These are phyloP conservation scores for Yarrowia yakushimensis DNA, from an alignment of 805 yeast species.

Conservation along the genomic window DNA sequence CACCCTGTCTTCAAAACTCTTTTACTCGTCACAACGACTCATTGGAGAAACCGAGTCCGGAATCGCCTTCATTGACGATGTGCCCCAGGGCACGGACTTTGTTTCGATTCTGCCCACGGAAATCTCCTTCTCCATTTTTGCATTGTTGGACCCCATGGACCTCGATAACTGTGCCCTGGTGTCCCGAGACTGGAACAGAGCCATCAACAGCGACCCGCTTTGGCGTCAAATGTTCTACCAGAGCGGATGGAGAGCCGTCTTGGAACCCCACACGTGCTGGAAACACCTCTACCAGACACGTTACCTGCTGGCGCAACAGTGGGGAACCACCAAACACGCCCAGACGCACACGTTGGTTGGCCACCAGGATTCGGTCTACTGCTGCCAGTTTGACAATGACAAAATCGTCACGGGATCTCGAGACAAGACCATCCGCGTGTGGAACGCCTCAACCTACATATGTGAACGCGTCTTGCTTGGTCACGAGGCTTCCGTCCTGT, in stretches of 20 bases:
- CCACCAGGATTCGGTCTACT: slow-evolving; percentile 79
- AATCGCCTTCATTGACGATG: slow-evolving; percentile 29
- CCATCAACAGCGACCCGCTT: slow-evolving; percentile 26
- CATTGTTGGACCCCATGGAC: slow-evolving; percentile 28
- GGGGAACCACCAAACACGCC: slow-evolving; percentile 33
- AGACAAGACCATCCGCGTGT: slow-evolving; percentile 38
- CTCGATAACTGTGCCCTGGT: slow-evolving; percentile 30
- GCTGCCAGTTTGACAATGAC: slow-evolving; percentile 70
- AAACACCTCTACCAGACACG: slow-evolving; percentile 32
- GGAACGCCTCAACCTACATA: slow-evolving; percentile 34
- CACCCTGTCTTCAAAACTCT: slow-evolving; percentile 8
- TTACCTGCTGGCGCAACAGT: slow-evolving; percentile 30
- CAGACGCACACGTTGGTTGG: slow-evolving; percentile 43
- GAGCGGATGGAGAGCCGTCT: slow-evolving; percentile 28
- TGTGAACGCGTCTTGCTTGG: slow-evolving; percentile 28
- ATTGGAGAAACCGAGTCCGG: slow-evolving; percentile 31
- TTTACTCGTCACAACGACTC: slow-evolving; percentile 6
- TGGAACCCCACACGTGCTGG: slow-evolving; percentile 32
- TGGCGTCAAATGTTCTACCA: slow-evolving; percentile 31
- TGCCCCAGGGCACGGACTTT: slow-evolving; percentile 26
- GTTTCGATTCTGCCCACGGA: slow-evolving; percentile 29
- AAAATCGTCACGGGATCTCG: slow-evolving; percentile 75
- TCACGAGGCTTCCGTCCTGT: slow-evolving; percentile 36
- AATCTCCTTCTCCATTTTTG: slow-evolving; percentile 28
- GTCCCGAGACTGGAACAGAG: slow-evolving; percentile 29